Evolutionary conservation across 2,329 filamentous ascomycete species (phyloP).

Genomic region (Arthrobotrys entomopaga): DNA sequence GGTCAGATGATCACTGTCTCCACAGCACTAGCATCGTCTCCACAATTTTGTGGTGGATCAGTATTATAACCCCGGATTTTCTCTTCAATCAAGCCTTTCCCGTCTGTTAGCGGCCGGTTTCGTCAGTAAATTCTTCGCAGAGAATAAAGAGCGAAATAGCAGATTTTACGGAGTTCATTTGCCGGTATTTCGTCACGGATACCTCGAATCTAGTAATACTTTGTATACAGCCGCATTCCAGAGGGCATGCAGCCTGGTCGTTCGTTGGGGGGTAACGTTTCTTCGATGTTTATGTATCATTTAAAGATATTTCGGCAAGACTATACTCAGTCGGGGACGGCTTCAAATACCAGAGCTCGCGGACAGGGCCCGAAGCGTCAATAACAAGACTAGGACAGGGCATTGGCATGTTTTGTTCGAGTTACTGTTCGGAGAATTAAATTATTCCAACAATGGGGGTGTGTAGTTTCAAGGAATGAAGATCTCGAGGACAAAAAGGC

Average conservation of each 20-base stretch:
- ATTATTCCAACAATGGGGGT: conserved; percentile 8
- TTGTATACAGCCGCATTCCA: conserved; percentile 18
- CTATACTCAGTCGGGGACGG: conserved; percentile 2
- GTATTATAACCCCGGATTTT: conserved; percentile 15
- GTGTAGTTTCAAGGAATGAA: conserved; percentile 3
- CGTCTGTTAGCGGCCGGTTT: conserved; percentile 19
- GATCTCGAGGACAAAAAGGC: not conserved
- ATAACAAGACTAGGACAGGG: too few species aligned
- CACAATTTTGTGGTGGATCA: not conserved
- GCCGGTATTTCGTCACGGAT: conserved; percentile 20
- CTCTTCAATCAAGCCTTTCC: conserved; percentile 3
- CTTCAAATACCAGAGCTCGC: not conserved
- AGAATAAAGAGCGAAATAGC: not conserved
- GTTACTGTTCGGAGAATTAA: conserved; percentile 19
- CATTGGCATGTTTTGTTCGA: too few species aligned
- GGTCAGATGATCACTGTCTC: conserved; percentile 2
- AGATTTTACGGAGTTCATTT: not conserved
- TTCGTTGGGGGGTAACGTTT: not conserved
- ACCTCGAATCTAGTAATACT: conserved; percentile 2
- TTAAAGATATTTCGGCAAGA: not conserved
- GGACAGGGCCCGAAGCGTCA: too few species aligned
- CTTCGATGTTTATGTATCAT: not conserved
- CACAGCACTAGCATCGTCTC: not conserved
- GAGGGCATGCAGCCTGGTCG: conserved; percentile 18
- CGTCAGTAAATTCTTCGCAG: not conserved